Percentiles rank a stretch among this genome's conserved stretches.
Conservation (phyloP, 768 basidiomycete species). For the Suillus brevipes region DNA sequence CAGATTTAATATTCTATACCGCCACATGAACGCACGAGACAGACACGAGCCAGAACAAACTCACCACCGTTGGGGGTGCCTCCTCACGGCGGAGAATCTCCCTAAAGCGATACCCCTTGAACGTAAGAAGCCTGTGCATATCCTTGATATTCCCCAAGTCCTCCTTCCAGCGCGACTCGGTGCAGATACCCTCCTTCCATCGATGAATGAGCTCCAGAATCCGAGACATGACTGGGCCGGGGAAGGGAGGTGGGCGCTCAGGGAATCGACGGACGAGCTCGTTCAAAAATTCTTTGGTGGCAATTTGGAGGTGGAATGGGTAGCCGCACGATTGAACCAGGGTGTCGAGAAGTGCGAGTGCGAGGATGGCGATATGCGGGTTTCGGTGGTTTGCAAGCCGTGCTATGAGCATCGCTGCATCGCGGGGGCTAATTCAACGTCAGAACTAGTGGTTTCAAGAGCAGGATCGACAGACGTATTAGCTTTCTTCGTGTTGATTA, state of each 20-base stretch:
- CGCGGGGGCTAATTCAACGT: constrained; percentile 65
- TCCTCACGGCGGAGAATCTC: constrained; percentile 37
- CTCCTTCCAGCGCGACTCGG: constrained; percentile 89
- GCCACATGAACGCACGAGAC: constrained; percentile 23
- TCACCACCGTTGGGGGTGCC: constrained; percentile 25
- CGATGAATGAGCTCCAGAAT: constrained; percentile 89
- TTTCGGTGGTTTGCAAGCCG: constrained; percentile 89
- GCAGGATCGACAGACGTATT: constrained; percentile 69
- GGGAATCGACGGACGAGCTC: constrained; percentile 98
- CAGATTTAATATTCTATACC: constrained; percentile 82
- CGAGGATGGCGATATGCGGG: constrained; percentile 85
- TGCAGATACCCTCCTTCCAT: constrained; percentile 95
- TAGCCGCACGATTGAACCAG: constrained; percentile 97
- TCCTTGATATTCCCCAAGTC: constrained; percentile 96
- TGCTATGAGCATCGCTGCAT: constrained; percentile 84
- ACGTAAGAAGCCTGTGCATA: constrained; percentile 92
- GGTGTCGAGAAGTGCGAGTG: constrained; percentile 84
- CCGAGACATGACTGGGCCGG: constrained; percentile 91
- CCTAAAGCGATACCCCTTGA: constrained; percentile 88
- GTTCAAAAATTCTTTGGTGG: constrained; percentile 97
- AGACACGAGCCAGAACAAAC: constrained; percentile 9
- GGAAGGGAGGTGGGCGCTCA: constrained; percentile 94
- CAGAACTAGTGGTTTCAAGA: background rate
- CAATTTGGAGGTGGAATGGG: constrained; percentile 93
- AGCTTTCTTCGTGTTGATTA: constrained; percentile 92